Base-by-base conservation (phyloP, 495 filamentous ascomycete genomes). In the Penicillium verhagenii region DNA sequence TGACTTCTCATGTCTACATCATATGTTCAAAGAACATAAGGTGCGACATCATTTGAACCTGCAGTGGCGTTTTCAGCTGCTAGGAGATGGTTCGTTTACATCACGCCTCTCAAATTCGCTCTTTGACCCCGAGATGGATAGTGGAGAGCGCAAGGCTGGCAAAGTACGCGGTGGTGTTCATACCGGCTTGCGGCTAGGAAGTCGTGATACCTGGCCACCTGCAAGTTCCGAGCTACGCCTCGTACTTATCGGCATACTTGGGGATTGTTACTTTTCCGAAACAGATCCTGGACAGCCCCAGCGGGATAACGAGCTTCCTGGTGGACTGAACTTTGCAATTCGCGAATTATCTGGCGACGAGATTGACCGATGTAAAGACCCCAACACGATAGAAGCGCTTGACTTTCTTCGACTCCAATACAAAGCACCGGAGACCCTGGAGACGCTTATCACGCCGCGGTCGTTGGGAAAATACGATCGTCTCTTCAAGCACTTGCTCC, bases 371-470 rank as follows among this genome's bases (percentile, higher is more conserved):
- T 90, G 88, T 66, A 85, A 90, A 73, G 82, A 97, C 62, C 86
- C 90, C 0, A 79, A 88, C 61, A 83, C 83, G 0, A 80, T 97
- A 26, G 86, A 90, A 68, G 94, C 94, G 0, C 75, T 97, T 16
- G 94, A 98, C 67, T 97, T 98, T 63, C 76, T 98, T 16, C 84
- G 87, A 2, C 74, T 98, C 4, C 86, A 91, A 47, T 98, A 96
- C 73, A 87, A 84, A 35, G 82, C 94, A 0, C 91, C 93, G 0
- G 61, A 79, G 3, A 82, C 88, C 2, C 77, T 98, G 1, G 82
- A 86, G 31, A 72, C 83, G 0, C 77, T 97, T 50, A 85, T 98
- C 21, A 89, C 89, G 0, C 72, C 81, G 0, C 65, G 71, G 1
- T 74, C 84, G 1, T 73, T 98, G 11, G 67, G 82, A 18, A 90